These are phyloP conservation scores for Mycena galopus DNA, from an alignment of 768 basidiomycete species.

Conservation along the genomic window DNA sequence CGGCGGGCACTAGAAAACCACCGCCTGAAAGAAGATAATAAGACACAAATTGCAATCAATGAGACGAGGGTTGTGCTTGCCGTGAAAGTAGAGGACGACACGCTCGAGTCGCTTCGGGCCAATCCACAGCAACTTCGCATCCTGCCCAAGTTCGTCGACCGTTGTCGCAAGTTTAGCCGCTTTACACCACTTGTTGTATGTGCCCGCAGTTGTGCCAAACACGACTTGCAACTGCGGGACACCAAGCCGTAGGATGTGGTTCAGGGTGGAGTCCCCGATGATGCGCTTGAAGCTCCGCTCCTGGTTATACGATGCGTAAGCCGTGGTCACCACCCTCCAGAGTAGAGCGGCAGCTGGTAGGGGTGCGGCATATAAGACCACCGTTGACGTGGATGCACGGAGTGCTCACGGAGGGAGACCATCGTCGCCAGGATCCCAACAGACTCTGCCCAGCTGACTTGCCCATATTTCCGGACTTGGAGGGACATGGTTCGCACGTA, in stretches of 20 bases:
- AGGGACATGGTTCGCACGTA: neutral
- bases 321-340: conserved; percentile 41
- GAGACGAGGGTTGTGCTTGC: conserved; percentile 31
- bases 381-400: neutral
- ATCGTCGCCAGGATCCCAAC: conserved; percentile 5
- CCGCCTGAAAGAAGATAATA: conserved; percentile 44
- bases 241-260: conserved; percentile 33
- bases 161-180: conserved; percentile 34
- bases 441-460: conserved; percentile 19
- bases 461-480: conserved; percentile 8
- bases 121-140: conserved; percentile 49
- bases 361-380: neutral
- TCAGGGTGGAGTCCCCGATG: conserved; percentile 35
- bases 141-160: conserved; percentile 47
- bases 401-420: conserved; percentile 10
- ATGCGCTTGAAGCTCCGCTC: conserved; percentile 42
- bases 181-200: conserved; percentile 43
- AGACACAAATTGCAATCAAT: neutral
- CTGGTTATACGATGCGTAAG: conserved; percentile 40
- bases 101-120: conserved; percentile 47
- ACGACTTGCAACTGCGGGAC: conserved; percentile 43
- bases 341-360: conserved; percentile 37
- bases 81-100: conserved; percentile 51
- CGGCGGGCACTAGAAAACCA: conserved; percentile 44
- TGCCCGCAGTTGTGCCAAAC: conserved; percentile 39